These are phyloP conservation scores for Liriodendron chinense DNA, from an alignment of 164 flowering plant genomes.

Conservation along the genomic window DNA sequence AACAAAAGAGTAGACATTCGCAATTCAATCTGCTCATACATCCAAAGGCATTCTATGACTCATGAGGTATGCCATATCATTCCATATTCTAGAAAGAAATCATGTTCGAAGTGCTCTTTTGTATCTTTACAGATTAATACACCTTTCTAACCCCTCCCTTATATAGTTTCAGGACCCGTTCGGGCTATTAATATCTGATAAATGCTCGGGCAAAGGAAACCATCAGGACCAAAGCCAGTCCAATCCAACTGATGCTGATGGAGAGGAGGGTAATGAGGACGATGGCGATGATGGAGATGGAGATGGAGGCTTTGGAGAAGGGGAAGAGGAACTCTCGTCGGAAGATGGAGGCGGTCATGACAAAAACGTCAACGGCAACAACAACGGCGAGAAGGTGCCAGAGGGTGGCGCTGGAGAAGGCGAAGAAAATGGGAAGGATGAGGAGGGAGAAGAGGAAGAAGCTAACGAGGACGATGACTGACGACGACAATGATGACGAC, in stretches of 20 bases:
- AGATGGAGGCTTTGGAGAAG: slow-evolving; percentile 28
- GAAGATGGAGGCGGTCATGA: slow-evolving; percentile 21
- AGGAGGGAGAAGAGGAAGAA: slow-evolving; percentile 16
- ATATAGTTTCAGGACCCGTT: slow-evolving; percentile 25
- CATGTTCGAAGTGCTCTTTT: neutral
- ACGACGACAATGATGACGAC: slow-evolving; percentile 2
- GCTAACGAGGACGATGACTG: no score
- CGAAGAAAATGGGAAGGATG: slow-evolving; percentile 11
- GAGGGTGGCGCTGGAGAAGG: slow-evolving; percentile 27
- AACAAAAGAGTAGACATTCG: no score
- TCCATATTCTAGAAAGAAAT: no score
- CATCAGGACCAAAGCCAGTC: slow-evolving; percentile 7
- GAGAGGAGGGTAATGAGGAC: slow-evolving; percentile 18
- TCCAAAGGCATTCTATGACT: no score
- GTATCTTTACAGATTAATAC: neutral
- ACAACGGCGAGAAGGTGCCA: slow-evolving; percentile 21
- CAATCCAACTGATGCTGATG: slow-evolving; percentile 30
- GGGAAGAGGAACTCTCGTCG: slow-evolving; percentile 30
- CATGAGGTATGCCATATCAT: no score
- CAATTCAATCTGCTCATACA: no score
- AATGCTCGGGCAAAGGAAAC: slow-evolving; percentile 13
- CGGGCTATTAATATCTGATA: slow-evolving; percentile 10
- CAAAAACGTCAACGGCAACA: slow-evolving; percentile 23
- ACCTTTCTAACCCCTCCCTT: neutral
- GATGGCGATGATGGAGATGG: slow-evolving; percentile 28